Evolutionary conservation across 768 basidiomycete genomes (phyloP).

Genomic region (Amanita thiersii): DNA sequence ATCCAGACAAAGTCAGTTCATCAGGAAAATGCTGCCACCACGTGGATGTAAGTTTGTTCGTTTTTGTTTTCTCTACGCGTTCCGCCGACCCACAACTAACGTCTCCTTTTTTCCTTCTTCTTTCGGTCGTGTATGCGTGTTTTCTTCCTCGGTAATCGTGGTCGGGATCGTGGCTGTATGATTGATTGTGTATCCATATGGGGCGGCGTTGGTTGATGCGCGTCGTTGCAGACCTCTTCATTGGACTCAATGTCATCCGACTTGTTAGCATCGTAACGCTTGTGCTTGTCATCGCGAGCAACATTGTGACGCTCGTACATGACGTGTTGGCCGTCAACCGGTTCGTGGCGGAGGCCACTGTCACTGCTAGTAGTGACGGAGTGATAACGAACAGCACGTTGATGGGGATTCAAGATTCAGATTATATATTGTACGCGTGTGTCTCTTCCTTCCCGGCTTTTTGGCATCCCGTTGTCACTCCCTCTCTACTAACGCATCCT

Average conservation of each 20-base stretch:
- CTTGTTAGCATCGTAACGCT: conserved; percentile 73
- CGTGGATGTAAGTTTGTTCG: conserved; percentile 30
- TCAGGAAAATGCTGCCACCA: conserved; percentile 31
- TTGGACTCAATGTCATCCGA: conserved; percentile 74
- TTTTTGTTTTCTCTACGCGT: background rate
- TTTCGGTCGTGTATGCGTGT: background rate
- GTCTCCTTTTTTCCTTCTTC: background rate
- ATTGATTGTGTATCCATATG: too few relatives aligned
- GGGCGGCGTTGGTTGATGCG: background rate
- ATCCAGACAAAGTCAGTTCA: too few relatives aligned
- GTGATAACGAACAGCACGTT: conserved; percentile 22
- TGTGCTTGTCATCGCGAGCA: conserved; percentile 74
- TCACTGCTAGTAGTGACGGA: too few relatives aligned
- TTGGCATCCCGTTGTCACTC: background rate
- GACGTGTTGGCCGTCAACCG: conserved; percentile 71
- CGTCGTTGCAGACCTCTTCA: conserved; percentile 44
- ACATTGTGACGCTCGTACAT: conserved; percentile 62
- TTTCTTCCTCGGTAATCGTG: too few relatives aligned
- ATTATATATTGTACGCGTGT: conserved; percentile 65
- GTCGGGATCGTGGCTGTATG: too few relatives aligned
- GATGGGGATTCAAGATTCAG: conserved; percentile 40
- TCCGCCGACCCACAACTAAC: background rate
- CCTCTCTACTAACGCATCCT: conserved; percentile 4
- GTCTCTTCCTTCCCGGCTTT: conserved; percentile 3
- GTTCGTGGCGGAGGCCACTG: conserved; percentile 36